phyloP scores from a whole-genome alignment of 2,329 filamentous ascomycete genomes.

The Pestalotiopsis sp. region DNA sequence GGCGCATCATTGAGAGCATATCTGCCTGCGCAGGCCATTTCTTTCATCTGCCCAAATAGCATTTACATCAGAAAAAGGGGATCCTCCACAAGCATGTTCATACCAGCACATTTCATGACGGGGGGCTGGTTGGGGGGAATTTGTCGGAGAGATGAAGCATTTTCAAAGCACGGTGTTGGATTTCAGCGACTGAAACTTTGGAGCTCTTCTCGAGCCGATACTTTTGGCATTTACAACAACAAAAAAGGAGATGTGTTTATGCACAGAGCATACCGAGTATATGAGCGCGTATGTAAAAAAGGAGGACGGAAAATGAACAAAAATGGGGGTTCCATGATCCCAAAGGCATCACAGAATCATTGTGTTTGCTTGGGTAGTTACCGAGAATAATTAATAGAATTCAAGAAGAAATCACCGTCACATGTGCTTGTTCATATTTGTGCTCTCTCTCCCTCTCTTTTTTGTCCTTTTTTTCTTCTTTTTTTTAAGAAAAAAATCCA shows the following conservation, averaged over 20 bases:
- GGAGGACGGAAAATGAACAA: background rate
- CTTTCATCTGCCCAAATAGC: background rate
- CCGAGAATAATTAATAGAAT: background rate
- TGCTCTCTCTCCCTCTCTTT: background rate
- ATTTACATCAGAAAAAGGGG: background rate
- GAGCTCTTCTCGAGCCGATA: background rate
- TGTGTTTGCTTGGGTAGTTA: background rate
- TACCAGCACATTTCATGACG: constrained; percentile 1
- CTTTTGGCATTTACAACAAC: background rate
- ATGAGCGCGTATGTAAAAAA: too few relatives aligned
- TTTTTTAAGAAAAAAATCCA: too few relatives aligned
- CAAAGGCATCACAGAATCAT: background rate
- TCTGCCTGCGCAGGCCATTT: background rate
- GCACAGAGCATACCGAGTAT: background rate
- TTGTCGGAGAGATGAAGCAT: background rate
- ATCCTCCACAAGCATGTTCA: background rate
- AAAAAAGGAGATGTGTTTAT: background rate
- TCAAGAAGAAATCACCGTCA: background rate
- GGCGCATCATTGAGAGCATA: background rate
- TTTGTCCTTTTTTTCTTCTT: too few relatives aligned
- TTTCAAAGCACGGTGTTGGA: constrained; percentile 5
- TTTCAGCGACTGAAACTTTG: background rate
- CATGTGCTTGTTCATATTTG: background rate
- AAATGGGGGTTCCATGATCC: background rate
- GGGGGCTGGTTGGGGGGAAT: background rate